Conservation (phyloP, 192 early-diverging fungal genomes). For the Dissophora ornata region DNA sequence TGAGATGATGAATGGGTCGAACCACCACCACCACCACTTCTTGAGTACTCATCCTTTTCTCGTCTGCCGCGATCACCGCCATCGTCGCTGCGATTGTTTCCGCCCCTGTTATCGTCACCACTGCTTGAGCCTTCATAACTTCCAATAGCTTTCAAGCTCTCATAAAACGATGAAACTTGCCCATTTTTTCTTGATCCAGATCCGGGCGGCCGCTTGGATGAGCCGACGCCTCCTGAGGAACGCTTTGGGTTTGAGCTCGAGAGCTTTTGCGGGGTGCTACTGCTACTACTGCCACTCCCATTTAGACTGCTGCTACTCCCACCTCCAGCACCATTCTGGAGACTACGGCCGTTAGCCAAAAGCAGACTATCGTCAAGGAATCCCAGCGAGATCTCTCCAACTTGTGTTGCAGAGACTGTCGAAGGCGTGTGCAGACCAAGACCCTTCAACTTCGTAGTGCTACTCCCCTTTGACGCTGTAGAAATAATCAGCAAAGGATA, state of each 20-base stretch:
- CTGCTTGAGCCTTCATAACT: constrained; percentile 15
- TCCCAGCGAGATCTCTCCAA: constrained; percentile 47
- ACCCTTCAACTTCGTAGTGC: constrained; percentile 39
- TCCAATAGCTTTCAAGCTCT: constrained; percentile 42
- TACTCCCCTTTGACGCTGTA: constrained; percentile 35
- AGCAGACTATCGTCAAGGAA: constrained; percentile 39
- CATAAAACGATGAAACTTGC: constrained; percentile 50
- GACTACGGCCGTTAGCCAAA: constrained; percentile 40
- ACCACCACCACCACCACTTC: constrained; percentile 12
- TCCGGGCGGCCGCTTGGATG: constrained; percentile 46
- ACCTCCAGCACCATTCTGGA: constrained; percentile 38
- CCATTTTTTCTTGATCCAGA: constrained; percentile 50
- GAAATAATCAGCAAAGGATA: no score
- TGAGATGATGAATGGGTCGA: constrained; percentile 29
- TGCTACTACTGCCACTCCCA: neutral
- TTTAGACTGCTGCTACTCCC: neutral
- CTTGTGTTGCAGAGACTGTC: constrained; percentile 19
- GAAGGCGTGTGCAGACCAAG: constrained; percentile 31
- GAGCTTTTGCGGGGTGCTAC: constrained; percentile 15
- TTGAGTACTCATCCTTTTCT: no score
- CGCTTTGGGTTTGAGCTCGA: constrained; percentile 49
- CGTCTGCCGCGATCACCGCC: no score
- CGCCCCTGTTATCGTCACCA: neutral
- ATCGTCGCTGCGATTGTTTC: constrained; percentile 6
- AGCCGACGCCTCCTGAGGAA: constrained; percentile 21